Base-by-base conservation (phyloP, 345 rosid genomes). In the Pugionium cornutum region DNA sequence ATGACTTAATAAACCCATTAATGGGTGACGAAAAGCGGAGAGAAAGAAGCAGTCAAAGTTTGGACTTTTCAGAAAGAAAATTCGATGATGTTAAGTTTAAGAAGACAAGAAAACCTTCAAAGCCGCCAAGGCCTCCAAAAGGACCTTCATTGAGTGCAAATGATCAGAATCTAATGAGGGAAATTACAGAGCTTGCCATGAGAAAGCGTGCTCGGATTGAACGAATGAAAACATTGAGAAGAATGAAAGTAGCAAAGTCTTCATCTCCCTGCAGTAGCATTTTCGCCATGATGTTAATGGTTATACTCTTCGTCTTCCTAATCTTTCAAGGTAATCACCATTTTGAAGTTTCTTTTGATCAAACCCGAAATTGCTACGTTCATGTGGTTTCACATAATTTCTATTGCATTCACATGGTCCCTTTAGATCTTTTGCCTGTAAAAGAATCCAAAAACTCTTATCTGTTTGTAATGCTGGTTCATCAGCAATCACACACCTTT, bases 71-170 rank as follows among this genome's bases (percentile, higher is more conserved):
- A 0, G 78, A 58, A 28, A 44, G 9, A 27, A 75, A 62, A 6
- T 61, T 53, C 0, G 81, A 68, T 50, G 76, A 75, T 66, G 82
- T 64, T 57, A 83, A 84, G 67, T 66, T 50, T 50, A 80, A 80
- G 76, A 81, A 80, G 53, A 79, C 80, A 11, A 83, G 84, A 66
- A 82, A 80, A 59, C 79, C 95, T 72, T 77, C 91, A 9, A 89
- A 82, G 76, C 98, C 98, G 5, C 98, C 98, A 0, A 77, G 89
- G 45, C 96, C 98, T 50, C 97, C 98, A 0, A 88, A 79, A 74
- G 89, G 89, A 59, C 94, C 91, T 1, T 71, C 66, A 48, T 53
- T 89, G 52, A 86, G 86, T 86, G 91, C 79, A 49, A 88, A 88
- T 30, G 98, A 92, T 70, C 86, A 82, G 77, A 81, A 80, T 77